Base-by-base conservation (phyloP, 768 basidiomycete species). In the Nevesoporus exiguus region DNA sequence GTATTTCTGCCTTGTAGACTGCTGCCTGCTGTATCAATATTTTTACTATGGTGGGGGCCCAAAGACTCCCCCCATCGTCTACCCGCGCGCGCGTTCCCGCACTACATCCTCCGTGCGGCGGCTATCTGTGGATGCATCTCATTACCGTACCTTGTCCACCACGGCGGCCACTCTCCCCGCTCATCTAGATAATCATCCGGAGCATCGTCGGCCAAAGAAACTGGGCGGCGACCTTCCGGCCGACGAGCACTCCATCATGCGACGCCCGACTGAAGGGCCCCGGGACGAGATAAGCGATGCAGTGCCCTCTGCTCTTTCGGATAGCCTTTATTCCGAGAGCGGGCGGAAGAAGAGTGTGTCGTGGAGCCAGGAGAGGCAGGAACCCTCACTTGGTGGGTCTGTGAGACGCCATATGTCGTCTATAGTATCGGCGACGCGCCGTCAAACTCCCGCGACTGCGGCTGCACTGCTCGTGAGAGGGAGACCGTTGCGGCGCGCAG, bases 1-100 rank as follows among this genome's bases (percentile, higher is more conserved):
- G 0, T 99, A 99, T 70, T 99, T 98, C 66, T 88, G 90, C 64
- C 73, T 80, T 51, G 80, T 98, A 47, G 97, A 99, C 70, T 73
- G 83, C 47, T 74, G 78, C 29, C 77, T 98, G 24, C 74, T 95
- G 42, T 67, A 65, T 8, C 96, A 99, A 68, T 98, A 86, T 73
- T 74, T 85, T 64, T 90, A 96, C 73, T 96, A 93, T 63, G 71
- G 76, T 39, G 66, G 70, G 17, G 65, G 63, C 27, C 57, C 69
- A 3, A 66, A 70, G 30, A 75, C 73, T 48, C 70, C 74, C 1
- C 66, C 71, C 8, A 52, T 66, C 14, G 58, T 70, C 22, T 71
- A 76, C 49, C 60, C 67, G 19, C 76, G 71, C 47, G 49, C 75
- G 31, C 80, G 78, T 27, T 72, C 70, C 8, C 72, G 80, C 19